Conservation (phyloP, 352 stramenopile genomes). For the Pythium vanterpoolii region DNA sequence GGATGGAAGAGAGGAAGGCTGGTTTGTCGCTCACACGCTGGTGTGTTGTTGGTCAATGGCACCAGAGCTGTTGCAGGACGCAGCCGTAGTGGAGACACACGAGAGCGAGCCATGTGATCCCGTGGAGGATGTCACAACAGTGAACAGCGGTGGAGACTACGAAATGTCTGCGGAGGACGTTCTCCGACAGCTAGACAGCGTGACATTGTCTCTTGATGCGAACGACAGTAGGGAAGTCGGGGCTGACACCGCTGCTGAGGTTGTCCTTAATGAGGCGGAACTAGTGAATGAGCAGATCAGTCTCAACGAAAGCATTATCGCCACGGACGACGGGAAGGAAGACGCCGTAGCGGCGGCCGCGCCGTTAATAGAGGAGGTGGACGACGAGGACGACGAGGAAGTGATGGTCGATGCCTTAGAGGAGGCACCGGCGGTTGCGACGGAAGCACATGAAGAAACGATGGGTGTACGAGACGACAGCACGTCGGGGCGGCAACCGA, state of each 20-base stretch:
- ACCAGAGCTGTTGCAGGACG: conserved; percentile 11
- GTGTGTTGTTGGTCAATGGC: background rate
- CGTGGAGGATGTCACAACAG: background rate
- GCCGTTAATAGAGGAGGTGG: background rate
- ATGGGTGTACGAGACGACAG: background rate
- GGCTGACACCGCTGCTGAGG: background rate
- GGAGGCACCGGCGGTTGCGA: background rate
- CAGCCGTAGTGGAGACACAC: background rate
- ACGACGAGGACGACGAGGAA: background rate
- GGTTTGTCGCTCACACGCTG: background rate
- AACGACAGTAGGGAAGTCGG: background rate
- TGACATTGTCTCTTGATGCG: conserved; percentile 11
- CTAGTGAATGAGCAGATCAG: background rate
- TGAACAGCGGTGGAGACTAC: background rate
- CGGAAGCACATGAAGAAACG: background rate
- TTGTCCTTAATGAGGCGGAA: background rate
- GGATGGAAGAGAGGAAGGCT: background rate
- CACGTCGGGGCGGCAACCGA: background rate
- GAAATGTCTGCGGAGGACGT: conserved; percentile 14
- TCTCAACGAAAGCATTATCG: background rate
- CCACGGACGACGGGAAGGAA: background rate
- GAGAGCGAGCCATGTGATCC: background rate
- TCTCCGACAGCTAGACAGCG: conserved; percentile 15
- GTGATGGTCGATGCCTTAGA: background rate
- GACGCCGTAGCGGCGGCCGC: background rate